Conservation (phyloP, 768 basidiomycete species). For the Asterophora parasitica region DNA sequence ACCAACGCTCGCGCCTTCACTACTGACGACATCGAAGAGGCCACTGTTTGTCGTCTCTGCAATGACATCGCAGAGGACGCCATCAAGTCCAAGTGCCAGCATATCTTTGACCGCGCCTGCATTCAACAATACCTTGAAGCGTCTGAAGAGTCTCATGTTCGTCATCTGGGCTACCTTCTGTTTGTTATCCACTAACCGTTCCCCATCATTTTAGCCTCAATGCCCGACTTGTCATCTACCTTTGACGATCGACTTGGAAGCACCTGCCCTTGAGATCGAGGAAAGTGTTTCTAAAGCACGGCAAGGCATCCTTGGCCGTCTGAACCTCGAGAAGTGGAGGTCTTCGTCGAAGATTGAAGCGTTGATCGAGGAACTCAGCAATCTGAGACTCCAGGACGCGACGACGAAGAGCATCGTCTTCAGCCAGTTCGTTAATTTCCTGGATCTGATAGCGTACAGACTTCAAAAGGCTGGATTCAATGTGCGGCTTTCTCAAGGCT, state of each 20-base stretch:
- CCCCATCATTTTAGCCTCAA: conserved; percentile 52
- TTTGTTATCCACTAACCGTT: not conserved
- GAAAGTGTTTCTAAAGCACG: conserved; percentile 47
- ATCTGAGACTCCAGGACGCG: conserved; percentile 75
- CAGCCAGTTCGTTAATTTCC: conserved; percentile 90
- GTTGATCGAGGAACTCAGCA: conserved; percentile 87
- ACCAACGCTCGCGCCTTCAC: conserved; percentile 63
- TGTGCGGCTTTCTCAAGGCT: conserved; percentile 38
- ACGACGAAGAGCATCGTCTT: conserved; percentile 98
- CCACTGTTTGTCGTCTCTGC: conserved; percentile 90
- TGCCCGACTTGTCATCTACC: conserved; percentile 95
- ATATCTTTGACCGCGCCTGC: conserved; percentile 95
- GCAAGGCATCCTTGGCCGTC: conserved; percentile 90
- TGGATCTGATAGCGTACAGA: conserved; percentile 90
- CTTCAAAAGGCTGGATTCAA: conserved; percentile 89
- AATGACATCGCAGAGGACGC: conserved; percentile 97
- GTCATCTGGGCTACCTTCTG: conserved; percentile 17
- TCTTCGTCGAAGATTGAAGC: conserved; percentile 98
- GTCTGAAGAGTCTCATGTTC: conserved; percentile 57
- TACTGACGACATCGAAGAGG: conserved; percentile 58
- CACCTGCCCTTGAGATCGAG: conserved; percentile 82
- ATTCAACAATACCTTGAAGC: conserved; percentile 89
- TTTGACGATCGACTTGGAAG: conserved; percentile 94
- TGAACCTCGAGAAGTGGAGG: conserved; percentile 86
- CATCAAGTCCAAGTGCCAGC: conserved; percentile 87